Base-by-base conservation (phyloP, 2,329 filamentous ascomycete genomes). In the Exophiala calicioides region DNA sequence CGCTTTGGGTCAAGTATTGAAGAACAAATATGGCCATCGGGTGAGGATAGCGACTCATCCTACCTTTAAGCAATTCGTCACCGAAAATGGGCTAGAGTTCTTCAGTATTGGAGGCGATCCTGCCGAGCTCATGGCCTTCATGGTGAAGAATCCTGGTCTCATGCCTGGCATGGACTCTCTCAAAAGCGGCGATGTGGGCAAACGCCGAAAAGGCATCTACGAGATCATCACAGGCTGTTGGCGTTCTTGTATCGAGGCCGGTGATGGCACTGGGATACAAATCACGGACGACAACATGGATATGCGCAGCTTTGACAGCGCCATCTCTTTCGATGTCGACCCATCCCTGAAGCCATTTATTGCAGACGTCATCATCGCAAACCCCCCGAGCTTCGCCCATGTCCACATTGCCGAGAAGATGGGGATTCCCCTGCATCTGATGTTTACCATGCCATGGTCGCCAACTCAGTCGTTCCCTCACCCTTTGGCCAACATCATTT, bases 391-490 rank as follows among this genome's bases (percentile, higher is more conserved):
- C 53, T 88, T 90, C 64, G 85, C 84, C 0, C 86, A 90, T 60
- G 74, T 90, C 1, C 86, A 90, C 66, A 89, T 86, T 53, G 88
- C 88, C 0, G 86, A 93, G 65, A 81, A 85, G 19, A 65, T 93
- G 18, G 86, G 86, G 0, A 80, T 90, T 15, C 88, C 88, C 0
- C 65, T 91, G 2, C 86, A 90, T 62, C 71, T 95, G 66, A 94
- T 95, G 86, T 95, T 95, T 68, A 95, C 90, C 49, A 95, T 95
- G 88, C 90, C 90, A 0, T 95, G 88, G 85, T 87, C 87, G 1
- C 85, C 89, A 0, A 95, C 90, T 0, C 82, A 88, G 62, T 80
- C 85, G 0, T 95, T 95, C 56, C 87, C 88, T 0, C 90, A 95
- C 59, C 90, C 90, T 0, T 73, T 95, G 18, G 88, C 89, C 0